Base-by-base conservation (phyloP, 208 protist genomes). In the Leishmania tropica region DNA sequence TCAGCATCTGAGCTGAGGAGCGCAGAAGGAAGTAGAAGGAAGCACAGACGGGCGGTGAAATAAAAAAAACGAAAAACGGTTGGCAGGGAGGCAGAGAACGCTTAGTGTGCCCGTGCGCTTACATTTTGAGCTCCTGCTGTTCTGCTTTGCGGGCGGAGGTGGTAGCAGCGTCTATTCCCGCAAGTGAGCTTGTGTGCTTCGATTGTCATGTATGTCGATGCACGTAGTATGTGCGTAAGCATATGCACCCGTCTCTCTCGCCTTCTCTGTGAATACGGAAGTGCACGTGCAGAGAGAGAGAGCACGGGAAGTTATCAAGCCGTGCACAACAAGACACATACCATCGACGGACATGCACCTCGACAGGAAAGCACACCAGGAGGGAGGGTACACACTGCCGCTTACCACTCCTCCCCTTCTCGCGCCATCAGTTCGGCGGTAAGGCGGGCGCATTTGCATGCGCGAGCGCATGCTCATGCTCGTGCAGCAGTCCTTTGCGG, bases 1-100 rank as follows among this genome's bases (percentile, higher is more conserved):
- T 91, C 48, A 88, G 85, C 37, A 88, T 85, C 37, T 85, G 67
- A 87, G 17, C 5, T 1, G 24, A 67, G 3, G 8, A 1, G 21
- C 10, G 21, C 21, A 17, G 42, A 73, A 8, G 11, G 19, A 10
- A 28, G 17, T 8, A 21, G 40, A 5, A 17, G 21, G 37, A 11
- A 6, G 21, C 11, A 15, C 31, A n/a, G 3, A n/a, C 8, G 7
- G 24, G 31, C 31, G 3, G n/a, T 67, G 13, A 7, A 35, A 0
- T 5, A 0, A 24, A 15, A 7, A 7, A 13, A 31, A 40, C n/a
- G 0, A 21, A n/a, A 67, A 42, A 21, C n/a, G 5, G 17, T 8
- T 28, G 64, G 42, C 10, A 0, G 64, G 17, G 13, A 21, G 15
- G 17, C 15, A 8, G 35, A 24, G 65, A 48, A 31, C n/a, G 0